Evolutionary conservation across 2,329 filamentous ascomycete genomes (phyloP).

Genomic region (Ilyonectria destructans): DNA sequence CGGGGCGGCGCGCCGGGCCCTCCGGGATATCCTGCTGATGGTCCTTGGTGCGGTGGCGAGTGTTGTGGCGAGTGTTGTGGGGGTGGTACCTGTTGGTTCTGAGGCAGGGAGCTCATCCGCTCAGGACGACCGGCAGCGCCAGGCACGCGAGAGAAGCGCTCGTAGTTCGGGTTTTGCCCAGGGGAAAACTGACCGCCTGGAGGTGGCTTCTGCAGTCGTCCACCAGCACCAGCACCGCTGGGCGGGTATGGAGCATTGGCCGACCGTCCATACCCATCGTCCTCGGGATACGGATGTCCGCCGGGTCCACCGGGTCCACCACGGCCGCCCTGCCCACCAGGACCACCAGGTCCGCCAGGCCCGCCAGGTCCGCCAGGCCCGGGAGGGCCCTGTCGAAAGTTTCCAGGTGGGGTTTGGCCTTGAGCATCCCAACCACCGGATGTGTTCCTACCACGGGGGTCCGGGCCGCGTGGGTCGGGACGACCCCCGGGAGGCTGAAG

Average conservation of each 20-base stretch:
- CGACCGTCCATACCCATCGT: slow-evolving; percentile 46
- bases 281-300: slow-evolving; percentile 47
- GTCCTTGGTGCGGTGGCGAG: slow-evolving; percentile 4
- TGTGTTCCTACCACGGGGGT: slow-evolving; percentile 61
- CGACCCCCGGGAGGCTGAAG: slow-evolving; percentile 57
- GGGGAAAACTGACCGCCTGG: slow-evolving; percentile 45
- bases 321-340: slow-evolving; percentile 34
- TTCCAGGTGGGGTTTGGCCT: slow-evolving; percentile 16
- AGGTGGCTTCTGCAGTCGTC: slow-evolving; percentile 51
- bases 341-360: slow-evolving; percentile 34
- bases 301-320: slow-evolving; percentile 40
- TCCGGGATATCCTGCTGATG: neutral
- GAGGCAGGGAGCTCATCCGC: slow-evolving; percentile 53
- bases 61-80: slow-evolving; percentile 27
- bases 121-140: slow-evolving; percentile 52
- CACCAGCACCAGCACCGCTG: slow-evolving; percentile 51
- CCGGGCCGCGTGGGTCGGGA: slow-evolving; percentile 50
- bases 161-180: slow-evolving; percentile 47
- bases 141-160: slow-evolving; percentile 53
- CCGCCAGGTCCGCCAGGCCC: slow-evolving; percentile 53
- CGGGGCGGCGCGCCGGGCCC: slow-evolving; percentile 37
- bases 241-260: slow-evolving; percentile 46
- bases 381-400: slow-evolving; percentile 5
- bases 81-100: slow-evolving; percentile 25
- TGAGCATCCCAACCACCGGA: slow-evolving; percentile 65